phyloP scores from a whole-genome alignment of 768 basidiomycete species.

The Melanogaster broomeanus region DNA sequence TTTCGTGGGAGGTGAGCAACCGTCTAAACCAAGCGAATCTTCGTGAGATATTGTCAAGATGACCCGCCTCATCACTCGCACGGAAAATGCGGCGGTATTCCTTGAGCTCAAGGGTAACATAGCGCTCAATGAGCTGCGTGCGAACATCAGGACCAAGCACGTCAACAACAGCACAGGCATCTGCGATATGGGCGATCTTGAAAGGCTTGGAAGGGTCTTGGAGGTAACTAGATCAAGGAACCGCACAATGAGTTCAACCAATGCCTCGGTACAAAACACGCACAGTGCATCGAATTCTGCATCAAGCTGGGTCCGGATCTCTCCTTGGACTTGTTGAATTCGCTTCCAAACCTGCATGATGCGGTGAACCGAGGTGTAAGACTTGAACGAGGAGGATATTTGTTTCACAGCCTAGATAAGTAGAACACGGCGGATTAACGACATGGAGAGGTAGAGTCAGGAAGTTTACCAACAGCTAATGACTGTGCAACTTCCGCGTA shows the following conservation, averaged over 20 bases:
- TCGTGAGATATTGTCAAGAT: slow-evolving; percentile 90
- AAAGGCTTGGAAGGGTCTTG: slow-evolving; percentile 72
- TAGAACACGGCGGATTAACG: neutral
- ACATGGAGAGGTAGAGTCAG: slow-evolving; percentile 12
- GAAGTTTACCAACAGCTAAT: slow-evolving; percentile 58
- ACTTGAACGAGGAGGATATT: slow-evolving; percentile 77
- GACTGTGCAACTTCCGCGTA: slow-evolving; percentile 86
- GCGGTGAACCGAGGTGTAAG: slow-evolving; percentile 72
- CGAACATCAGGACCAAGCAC: slow-evolving; percentile 86
- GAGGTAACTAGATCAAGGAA: slow-evolving; percentile 58
- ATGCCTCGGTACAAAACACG: slow-evolving; percentile 31
- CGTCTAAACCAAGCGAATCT: slow-evolving; percentile 96
- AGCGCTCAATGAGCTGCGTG: slow-evolving; percentile 80
- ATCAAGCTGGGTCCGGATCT: slow-evolving; percentile 78
- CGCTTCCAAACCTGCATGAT: slow-evolving; percentile 79
- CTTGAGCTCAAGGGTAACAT: slow-evolving; percentile 86
- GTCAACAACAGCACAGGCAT: slow-evolving; percentile 89
- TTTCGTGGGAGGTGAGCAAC: slow-evolving; percentile 80
- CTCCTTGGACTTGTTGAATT: slow-evolving; percentile 81
- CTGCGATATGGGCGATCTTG: slow-evolving; percentile 64
- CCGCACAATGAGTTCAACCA: neutral
- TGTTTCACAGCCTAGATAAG: slow-evolving; percentile 78
- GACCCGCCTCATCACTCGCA: slow-evolving; percentile 91
- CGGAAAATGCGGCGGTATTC: slow-evolving; percentile 97
- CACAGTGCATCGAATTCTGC: slow-evolving; percentile 92